Percentiles rank a stretch among this genome's conserved stretches.
These are phyloP conservation scores for Hamamelis virginiana DNA, from an alignment of 164 flowering plant genomes.

Conservation along the genomic window DNA sequence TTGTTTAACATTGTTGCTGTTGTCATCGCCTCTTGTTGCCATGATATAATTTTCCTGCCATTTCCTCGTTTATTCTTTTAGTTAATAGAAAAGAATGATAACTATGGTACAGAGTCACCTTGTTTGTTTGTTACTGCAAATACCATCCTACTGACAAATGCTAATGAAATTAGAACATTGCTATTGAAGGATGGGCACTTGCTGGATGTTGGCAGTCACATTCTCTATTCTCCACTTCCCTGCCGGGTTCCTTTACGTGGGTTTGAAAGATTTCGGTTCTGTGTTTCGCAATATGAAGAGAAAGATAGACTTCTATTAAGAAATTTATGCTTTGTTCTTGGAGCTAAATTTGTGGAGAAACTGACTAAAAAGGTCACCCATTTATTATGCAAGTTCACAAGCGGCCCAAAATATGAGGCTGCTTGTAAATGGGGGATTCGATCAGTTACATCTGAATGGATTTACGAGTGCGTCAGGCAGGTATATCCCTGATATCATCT, in stretches of 20 bases:
- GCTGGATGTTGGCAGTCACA: constrained; percentile 76
- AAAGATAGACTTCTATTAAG: constrained; percentile 72
- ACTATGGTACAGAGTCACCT: neutral
- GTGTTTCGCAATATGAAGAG: constrained; percentile 87
- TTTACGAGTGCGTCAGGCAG: constrained; percentile 79
- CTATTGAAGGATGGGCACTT: constrained; percentile 70
- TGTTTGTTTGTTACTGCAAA: neutral
- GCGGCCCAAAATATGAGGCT: constrained; percentile 82
- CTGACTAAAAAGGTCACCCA: constrained; percentile 79
- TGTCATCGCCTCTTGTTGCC: neutral
- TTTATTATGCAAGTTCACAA: constrained; percentile 76
- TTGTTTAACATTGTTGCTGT: neutral
- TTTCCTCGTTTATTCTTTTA: neutral
- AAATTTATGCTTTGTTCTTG: constrained; percentile 84
- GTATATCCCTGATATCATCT: constrained; percentile 28
- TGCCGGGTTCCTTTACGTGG: constrained; percentile 84
- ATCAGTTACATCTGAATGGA: constrained; percentile 80
- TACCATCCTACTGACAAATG: constrained; percentile 3
- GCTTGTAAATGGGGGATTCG: constrained; percentile 82
- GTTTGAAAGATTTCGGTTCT: constrained; percentile 65
- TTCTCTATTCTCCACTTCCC: constrained; percentile 88
- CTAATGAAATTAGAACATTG: constrained; percentile 14
- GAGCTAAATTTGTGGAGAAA: constrained; percentile 72
- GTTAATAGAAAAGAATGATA: neutral
- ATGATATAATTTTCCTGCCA: neutral